phyloP scores from a whole-genome alignment of 2,329 filamentous ascomycete genomes.

The Cercospora berteroae region DNA sequence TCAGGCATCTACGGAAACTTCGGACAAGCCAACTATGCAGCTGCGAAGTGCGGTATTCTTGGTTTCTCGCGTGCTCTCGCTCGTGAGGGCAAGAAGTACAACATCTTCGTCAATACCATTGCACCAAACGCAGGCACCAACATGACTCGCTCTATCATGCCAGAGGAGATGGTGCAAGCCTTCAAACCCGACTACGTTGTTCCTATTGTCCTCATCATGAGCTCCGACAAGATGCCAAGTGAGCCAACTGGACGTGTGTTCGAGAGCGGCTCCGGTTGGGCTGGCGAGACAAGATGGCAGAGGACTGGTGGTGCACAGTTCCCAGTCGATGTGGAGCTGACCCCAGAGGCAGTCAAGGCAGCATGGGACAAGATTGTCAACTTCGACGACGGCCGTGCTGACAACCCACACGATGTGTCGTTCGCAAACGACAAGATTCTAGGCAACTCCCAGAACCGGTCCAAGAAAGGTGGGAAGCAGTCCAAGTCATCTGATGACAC shows the following conservation, averaged over 20 bases:
- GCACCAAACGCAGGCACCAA: constrained; percentile 94
- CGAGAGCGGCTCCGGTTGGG: constrained; percentile 94
- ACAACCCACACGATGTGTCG: constrained; percentile 76
- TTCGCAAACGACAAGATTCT: constrained; percentile 76
- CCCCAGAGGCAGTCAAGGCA: constrained; percentile 77
- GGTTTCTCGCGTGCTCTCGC: constrained; percentile 92
- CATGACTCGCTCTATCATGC: constrained; percentile 92
- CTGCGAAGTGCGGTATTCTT: constrained; percentile 71
- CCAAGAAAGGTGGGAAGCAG: constrained; percentile 56
- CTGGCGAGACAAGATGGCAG: constrained; percentile 90
- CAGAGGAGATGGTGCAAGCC: constrained; percentile 95
- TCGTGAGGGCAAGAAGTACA: constrained; percentile 91
- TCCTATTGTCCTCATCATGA: constrained; percentile 83
- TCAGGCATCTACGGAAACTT: constrained; percentile 99
- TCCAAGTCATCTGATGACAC: constrained; percentile 25
- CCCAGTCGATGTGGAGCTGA: constrained; percentile 78
- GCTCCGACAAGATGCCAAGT: constrained; percentile 75
- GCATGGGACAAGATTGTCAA: constrained; percentile 75
- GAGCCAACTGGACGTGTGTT: constrained; percentile 84
- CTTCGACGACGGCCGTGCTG: constrained; percentile 84
- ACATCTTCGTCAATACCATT: constrained; percentile 97
- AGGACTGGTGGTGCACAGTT: constrained; percentile 85
- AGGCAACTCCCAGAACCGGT: constrained; percentile 81
- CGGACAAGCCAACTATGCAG: constrained; percentile 95
- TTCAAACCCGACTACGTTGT: constrained; percentile 99